phyloP scores from a whole-genome alignment of 2,329 filamentous ascomycete species.

The Penicillium occitanis region DNA sequence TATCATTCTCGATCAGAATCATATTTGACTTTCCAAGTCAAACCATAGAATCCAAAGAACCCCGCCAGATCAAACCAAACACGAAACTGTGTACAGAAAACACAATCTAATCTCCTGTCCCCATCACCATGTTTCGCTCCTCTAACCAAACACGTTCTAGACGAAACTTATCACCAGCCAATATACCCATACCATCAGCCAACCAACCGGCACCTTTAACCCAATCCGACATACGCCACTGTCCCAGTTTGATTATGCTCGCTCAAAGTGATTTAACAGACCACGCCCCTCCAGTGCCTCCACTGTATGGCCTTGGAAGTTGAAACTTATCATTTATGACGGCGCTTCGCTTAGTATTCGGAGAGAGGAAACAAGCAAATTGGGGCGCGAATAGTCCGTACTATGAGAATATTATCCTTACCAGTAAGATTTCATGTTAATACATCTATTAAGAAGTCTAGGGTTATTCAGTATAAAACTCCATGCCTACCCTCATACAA shows the following conservation, averaged over 20 bases:
- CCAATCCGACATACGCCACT: constrained; percentile 8
- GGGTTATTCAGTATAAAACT: neutral
- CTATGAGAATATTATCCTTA: neutral
- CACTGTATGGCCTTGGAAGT: constrained; percentile 2
- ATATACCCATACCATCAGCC: neutral
- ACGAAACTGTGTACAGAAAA: neutral
- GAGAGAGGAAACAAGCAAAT: neutral
- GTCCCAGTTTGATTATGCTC: constrained; percentile 2
- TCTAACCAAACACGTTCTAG: neutral
- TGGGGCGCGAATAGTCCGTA: neutral
- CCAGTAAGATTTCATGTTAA: neutral
- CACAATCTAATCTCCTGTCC: neutral
- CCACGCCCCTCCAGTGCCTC: neutral
- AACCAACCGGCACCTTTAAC: neutral
- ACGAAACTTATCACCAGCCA: neutral
- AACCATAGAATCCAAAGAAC: neutral
- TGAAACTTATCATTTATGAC: neutral
- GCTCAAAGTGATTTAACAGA: neutral
- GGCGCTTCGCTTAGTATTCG: neutral
- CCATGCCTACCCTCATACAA: neutral
- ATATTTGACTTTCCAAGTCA: neutral
- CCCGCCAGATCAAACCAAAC: neutral
- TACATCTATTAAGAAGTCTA: neutral
- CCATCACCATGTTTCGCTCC: neutral
- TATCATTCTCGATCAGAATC: neutral